Evolutionary conservation across 1,284 basidiomycete genomes (phyloP).

Genomic region (Puccinia polysora): DNA sequence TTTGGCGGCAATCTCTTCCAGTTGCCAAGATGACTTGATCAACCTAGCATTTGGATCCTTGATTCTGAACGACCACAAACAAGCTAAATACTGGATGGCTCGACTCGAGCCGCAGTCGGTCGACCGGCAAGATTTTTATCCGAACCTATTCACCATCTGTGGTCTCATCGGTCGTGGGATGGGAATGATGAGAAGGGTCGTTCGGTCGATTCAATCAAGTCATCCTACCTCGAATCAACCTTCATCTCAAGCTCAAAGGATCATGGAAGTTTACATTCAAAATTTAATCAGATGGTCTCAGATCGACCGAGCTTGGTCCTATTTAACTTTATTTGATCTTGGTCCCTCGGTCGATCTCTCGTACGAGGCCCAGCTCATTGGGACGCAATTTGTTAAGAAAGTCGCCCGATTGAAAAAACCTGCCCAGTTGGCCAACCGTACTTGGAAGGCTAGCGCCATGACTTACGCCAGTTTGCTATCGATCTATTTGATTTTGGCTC

Average conservation of each 20-base stretch:
- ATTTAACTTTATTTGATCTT: not conserved
- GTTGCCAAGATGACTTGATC: not conserved
- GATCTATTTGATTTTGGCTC: slow-evolving; percentile 14
- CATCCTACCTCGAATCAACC: not conserved
- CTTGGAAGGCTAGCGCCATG: not conserved
- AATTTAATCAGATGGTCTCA: slow-evolving; percentile 16
- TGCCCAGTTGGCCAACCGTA: not conserved
- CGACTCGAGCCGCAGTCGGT: not conserved
- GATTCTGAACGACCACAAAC: not conserved
- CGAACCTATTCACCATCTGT: slow-evolving; percentile 1
- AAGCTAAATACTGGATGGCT: not conserved
- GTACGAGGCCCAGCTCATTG: not conserved
- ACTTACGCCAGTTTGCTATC: not conserved
- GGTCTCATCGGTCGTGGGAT: slow-evolving; percentile 9
- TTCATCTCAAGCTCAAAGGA: not conserved
- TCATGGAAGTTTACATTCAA: slow-evolving; percentile 19
- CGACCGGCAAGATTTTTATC: not conserved
- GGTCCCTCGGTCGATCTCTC: not conserved
- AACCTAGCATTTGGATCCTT: not conserved
- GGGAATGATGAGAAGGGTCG: slow-evolving; percentile 23
- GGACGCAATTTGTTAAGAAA: not conserved
- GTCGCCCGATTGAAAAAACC: not conserved
- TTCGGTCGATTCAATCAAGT: not conserved
- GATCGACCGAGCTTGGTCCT: slow-evolving; percentile 9
- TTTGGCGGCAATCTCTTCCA: not conserved